phyloP scores from a whole-genome alignment of 2,329 filamentous ascomycete species.

The Fusarium coffeatum region DNA sequence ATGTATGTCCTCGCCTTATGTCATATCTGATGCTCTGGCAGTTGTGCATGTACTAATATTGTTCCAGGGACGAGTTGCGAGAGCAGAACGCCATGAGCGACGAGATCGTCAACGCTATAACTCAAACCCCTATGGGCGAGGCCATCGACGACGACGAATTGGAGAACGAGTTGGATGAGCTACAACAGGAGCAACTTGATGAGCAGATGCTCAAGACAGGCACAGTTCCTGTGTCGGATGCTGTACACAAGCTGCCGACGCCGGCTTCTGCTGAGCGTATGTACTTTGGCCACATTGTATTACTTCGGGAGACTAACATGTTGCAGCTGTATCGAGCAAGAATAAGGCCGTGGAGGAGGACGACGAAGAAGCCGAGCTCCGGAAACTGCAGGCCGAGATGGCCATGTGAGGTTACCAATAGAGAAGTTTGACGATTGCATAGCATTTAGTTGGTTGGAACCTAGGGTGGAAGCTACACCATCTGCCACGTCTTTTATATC shows the following conservation, averaged over 20 bases:
- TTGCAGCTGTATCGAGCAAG: constrained; percentile 50
- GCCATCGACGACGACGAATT: constrained; percentile 86
- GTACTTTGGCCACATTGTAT: constrained; percentile 50
- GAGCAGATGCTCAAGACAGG: constrained; percentile 93
- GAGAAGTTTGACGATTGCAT: constrained; percentile 39
- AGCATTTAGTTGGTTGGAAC: constrained; percentile 41
- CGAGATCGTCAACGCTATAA: constrained; percentile 90
- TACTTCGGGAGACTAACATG: constrained; percentile 26
- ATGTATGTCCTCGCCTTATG: constrained; percentile 72
- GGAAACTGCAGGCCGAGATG: constrained; percentile 96
- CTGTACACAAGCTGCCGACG: constrained; percentile 79
- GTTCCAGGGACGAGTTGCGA: constrained; percentile 82
- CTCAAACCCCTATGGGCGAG: constrained; percentile 73
- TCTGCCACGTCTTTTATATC: constrained; percentile 14
- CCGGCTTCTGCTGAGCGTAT: constrained; percentile 81
- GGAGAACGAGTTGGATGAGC: constrained; percentile 82
- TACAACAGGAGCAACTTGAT: constrained; percentile 94
- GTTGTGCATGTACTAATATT: constrained; percentile 47
- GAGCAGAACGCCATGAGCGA: constrained; percentile 94
- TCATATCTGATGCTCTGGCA: neutral
- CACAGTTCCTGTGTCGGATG: constrained; percentile 82
- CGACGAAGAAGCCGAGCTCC: constrained; percentile 94
- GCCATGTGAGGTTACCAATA: constrained; percentile 73
- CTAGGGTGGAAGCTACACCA: constrained; percentile 17
- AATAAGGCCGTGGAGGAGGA: constrained; percentile 75